Base-by-base conservation (phyloP, 352 stramenopile species). In the Phytophthora ramorum region DNA sequence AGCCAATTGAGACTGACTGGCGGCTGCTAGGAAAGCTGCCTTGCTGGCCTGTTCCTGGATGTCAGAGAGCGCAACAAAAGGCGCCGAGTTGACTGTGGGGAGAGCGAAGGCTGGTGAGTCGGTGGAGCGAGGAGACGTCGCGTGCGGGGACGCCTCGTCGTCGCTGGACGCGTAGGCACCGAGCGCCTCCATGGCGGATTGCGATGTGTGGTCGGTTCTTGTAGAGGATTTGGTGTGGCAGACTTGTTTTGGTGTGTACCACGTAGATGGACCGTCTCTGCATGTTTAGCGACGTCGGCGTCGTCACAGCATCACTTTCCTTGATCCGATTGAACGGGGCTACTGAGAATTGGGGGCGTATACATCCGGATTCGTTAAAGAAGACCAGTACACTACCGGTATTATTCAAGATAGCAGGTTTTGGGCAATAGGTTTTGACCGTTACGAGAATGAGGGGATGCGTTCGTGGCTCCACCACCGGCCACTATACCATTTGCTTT, bases 11-110 rank as follows among this genome's bases (percentile, higher is more conserved):
- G 68, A 64, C 50, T 80, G 63, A 2, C 76, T 68, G 6, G 57
- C 76, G 3, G 75, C 71, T 2, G 63, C 45, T 28, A 89, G 54
- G 26, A 72, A 74, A n/a, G 83, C 76, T 20, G 81, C 47, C 14
- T 79, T 73, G 46, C 65, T 67, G 14, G 64, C 59, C 10, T 69
- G 52, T 16, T 65, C 62, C 41, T 83, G 75, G 12, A 57, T 66
- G 43, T 82, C 54, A 8, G 56, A 60, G 9, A 70, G 53, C 2
- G 63, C 50, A 3, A 90, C 70, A 16, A 81, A 59, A 26, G 83
- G 83, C 40, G 80, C 77, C 30, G 83, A 90, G 63, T 91, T 89
- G 22, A 91, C 70, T 9, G 69, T 47, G 9, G 76, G 79, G 6
- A 90, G 64, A 53, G 53, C 17, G 2, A 75, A 17, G 4, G 47